phyloP scores from a whole-genome alignment of 1,139 yeast species.

The Nadsonia commutata region DNA sequence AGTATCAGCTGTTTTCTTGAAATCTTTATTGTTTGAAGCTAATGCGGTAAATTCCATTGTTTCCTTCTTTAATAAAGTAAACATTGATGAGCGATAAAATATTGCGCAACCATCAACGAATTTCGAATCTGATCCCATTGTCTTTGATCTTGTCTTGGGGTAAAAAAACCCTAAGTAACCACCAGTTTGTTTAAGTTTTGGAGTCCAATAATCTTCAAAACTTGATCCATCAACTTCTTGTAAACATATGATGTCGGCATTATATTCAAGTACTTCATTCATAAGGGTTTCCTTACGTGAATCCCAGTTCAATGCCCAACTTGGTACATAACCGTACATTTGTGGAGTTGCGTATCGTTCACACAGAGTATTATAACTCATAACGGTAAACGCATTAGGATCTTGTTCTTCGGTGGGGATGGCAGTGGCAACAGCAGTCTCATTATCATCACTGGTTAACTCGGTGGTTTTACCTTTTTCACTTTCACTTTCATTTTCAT shows the following conservation, averaged over 20 bases:
- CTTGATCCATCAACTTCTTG: slow-evolving; percentile 91
- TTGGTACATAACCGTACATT: slow-evolving; percentile 87
- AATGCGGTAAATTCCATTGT: slow-evolving; percentile 76
- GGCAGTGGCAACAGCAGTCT: not conserved
- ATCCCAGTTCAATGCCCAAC: slow-evolving; percentile 97
- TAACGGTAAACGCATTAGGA: slow-evolving; percentile 42
- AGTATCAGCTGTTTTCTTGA: slow-evolving; percentile 85
- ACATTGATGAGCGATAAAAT: slow-evolving; percentile 57
- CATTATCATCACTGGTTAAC: not conserved
- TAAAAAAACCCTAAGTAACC: slow-evolving; percentile 62
- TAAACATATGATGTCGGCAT: slow-evolving; percentile 71
- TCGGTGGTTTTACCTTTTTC: slow-evolving; percentile 3
- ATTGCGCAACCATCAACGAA: slow-evolving; percentile 97
- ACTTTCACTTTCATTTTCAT: slow-evolving; percentile 5
- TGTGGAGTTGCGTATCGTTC: slow-evolving; percentile 90
- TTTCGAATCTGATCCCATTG: slow-evolving; percentile 68
- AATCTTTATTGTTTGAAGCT: slow-evolving; percentile 77
- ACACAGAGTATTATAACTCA: slow-evolving; percentile 84
- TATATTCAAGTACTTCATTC: slow-evolving; percentile 50
- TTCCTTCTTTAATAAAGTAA: slow-evolving; percentile 56
- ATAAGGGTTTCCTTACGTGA: slow-evolving; percentile 65
- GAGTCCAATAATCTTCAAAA: slow-evolving; percentile 76
- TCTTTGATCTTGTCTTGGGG: slow-evolving; percentile 83
- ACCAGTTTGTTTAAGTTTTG: slow-evolving; percentile 55
- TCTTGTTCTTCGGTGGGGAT: slow-evolving; percentile 1